phyloP scores from a whole-genome alignment of 352 stramenopile genomes.

The Phytophthora idaei region DNA sequence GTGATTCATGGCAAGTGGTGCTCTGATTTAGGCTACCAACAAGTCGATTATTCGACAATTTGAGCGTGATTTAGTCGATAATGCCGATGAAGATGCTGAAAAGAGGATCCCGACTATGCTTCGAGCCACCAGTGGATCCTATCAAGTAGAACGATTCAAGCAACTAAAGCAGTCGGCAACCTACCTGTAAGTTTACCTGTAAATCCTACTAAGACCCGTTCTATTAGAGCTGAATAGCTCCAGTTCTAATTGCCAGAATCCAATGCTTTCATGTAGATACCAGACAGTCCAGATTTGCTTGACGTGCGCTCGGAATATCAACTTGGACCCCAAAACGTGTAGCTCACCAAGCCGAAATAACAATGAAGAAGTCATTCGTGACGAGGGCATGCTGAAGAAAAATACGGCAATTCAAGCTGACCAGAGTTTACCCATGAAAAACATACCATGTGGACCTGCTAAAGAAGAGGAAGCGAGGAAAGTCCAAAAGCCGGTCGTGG shows the following conservation, averaged over 20 bases:
- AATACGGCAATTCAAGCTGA: slow-evolving; percentile 2
- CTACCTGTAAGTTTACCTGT: slow-evolving; percentile 43
- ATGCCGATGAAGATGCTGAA: slow-evolving; percentile 15
- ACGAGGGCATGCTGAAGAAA: background rate
- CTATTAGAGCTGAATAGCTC: background rate
- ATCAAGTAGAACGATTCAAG: slow-evolving; percentile 45
- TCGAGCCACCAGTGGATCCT: slow-evolving; percentile 36
- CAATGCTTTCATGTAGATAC: slow-evolving; percentile 31
- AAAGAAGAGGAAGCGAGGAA: slow-evolving; percentile 16
- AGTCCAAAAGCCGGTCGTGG: slow-evolving; percentile 28
- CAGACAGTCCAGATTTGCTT: slow-evolving; percentile 53
- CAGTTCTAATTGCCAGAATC: background rate
- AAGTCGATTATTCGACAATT: slow-evolving; percentile 49
- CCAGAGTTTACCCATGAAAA: background rate
- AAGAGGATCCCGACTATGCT: slow-evolving; percentile 39
- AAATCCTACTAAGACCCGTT: background rate
- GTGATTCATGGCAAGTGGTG: background rate
- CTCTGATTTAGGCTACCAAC: slow-evolving; percentile 40
- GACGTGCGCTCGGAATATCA: slow-evolving; percentile 39
- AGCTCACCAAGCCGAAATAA: slow-evolving; percentile 8
- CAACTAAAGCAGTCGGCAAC: slow-evolving; percentile 44
- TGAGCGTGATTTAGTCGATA: slow-evolving; percentile 25
- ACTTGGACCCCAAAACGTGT: slow-evolving; percentile 7
- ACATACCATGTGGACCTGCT: background rate
- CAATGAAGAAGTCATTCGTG: background rate